Evolutionary conservation across 768 basidiomycete genomes (phyloP).

Genomic region (Mrakia frigida): DNA sequence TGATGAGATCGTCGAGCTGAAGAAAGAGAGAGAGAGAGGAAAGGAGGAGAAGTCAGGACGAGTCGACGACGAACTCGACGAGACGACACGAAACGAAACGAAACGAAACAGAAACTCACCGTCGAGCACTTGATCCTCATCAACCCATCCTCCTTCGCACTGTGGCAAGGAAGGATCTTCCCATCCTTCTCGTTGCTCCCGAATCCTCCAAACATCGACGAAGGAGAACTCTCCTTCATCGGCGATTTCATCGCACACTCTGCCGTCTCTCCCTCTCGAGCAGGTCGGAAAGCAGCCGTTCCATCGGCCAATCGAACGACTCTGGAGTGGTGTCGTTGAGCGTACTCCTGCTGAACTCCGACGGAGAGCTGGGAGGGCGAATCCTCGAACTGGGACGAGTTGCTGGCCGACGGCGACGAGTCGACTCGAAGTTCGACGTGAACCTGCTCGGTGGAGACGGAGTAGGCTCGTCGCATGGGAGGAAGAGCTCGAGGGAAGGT

Average conservation of each 20-base stretch:
- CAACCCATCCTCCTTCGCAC: conserved; percentile 88
- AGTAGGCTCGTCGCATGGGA: conserved; percentile 21
- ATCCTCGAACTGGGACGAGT: conserved; percentile 11
- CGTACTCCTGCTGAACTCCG: conserved; percentile 14
- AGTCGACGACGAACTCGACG: neutral
- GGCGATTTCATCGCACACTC: conserved; percentile 16
- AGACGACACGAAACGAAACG: neutral
- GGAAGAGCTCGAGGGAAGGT: conserved; percentile 12
- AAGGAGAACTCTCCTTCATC: conserved; percentile 1
- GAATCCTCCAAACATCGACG: conserved; percentile 21
- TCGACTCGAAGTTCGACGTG: conserved; percentile 1
- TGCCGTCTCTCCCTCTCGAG: neutral
- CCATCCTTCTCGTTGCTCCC: conserved; percentile 76
- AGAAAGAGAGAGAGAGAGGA: neutral
- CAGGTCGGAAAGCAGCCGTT: conserved; percentile 3
- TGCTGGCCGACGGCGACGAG: conserved; percentile 2
- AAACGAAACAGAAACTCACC: conserved; percentile 50
- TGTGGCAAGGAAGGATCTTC: conserved; percentile 88
- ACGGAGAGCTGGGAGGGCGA: conserved; percentile 16
- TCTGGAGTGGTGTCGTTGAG: neutral
- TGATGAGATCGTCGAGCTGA: conserved; percentile 71
- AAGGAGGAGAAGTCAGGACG: conserved; percentile 31
- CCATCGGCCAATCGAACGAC: conserved; percentile 18
- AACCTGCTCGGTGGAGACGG: conserved; percentile 7
- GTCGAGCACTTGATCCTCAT: conserved; percentile 81